phyloP scores from a whole-genome alignment of 345 rosid species.

The Hypericum perforatum region DNA sequence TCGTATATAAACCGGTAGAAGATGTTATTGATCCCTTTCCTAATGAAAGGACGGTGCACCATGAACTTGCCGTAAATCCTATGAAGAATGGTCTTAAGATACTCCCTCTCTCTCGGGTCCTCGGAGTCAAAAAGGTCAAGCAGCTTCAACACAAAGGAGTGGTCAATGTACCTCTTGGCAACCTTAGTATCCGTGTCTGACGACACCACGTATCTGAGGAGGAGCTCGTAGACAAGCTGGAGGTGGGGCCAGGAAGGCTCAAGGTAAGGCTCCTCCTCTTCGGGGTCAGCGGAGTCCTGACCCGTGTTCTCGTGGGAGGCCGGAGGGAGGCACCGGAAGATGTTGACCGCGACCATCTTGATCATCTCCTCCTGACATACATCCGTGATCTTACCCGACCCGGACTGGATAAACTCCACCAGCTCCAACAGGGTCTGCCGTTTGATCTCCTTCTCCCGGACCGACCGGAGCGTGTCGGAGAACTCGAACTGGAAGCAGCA shows the following conservation, averaged over 20 bases:
- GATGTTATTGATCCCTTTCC: constrained; percentile 67
- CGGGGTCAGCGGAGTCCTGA: constrained; percentile 59
- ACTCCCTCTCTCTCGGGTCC: constrained; percentile 79
- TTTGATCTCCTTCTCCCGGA: constrained; percentile 75
- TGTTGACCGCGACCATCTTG: constrained; percentile 50
- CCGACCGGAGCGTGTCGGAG: constrained; percentile 35
- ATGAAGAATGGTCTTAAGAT: constrained; percentile 75
- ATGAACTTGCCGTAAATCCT: constrained; percentile 88
- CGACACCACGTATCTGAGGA: constrained; percentile 64
- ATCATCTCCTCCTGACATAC: constrained; percentile 76
- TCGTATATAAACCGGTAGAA: constrained; percentile 80
- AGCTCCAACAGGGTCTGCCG: constrained; percentile 69
- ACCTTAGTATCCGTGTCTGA: constrained; percentile 72
- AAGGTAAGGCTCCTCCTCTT: constrained; percentile 75
- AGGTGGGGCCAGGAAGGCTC: constrained; percentile 88
- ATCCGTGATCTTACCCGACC: constrained; percentile 58
- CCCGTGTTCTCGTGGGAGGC: constrained; percentile 74
- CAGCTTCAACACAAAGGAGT: constrained; percentile 59
- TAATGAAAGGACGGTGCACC: constrained; percentile 82
- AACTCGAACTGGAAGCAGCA: constrained; percentile 80
- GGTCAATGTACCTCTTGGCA: constrained; percentile 71
- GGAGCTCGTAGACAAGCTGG: constrained; percentile 71
- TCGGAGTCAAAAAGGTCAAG: constrained; percentile 80
- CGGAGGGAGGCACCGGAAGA: constrained; percentile 71
- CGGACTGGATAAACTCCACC: constrained; percentile 70